Conservation (phyloP, 495 filamentous ascomycete genomes). For the Penicillium riverlandense region DNA sequence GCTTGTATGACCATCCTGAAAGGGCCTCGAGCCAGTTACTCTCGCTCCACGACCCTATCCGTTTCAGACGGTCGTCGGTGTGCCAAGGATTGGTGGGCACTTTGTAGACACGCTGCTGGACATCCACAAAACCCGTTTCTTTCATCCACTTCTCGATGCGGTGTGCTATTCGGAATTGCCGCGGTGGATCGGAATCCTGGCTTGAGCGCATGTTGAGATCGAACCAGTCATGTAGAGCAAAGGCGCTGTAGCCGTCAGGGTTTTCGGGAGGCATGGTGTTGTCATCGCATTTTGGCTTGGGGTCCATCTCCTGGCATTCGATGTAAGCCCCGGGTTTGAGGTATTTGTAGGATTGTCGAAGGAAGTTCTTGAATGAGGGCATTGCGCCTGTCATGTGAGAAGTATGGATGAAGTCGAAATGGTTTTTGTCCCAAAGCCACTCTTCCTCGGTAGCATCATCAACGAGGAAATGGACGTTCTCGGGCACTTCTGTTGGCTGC, state of each 20-base stretch:
- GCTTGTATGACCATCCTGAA: constrained; percentile 42
- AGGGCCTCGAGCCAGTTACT: constrained; percentile 34
- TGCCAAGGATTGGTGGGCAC: constrained; percentile 57
- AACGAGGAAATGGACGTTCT: constrained; percentile 54
- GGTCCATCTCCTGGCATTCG: constrained; percentile 56
- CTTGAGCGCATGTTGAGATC: constrained; percentile 40
- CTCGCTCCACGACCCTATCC: constrained; percentile 39
- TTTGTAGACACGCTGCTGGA: constrained; percentile 48
- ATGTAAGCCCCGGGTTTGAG: constrained; percentile 60
- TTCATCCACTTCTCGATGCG: constrained; percentile 48
- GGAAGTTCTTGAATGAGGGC: constrained; percentile 30
- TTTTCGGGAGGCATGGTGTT: constrained; percentile 45
- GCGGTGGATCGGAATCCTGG: constrained; percentile 36
- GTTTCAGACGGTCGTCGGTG: constrained; percentile 43
- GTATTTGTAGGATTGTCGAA: constrained; percentile 38
- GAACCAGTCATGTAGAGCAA: constrained; percentile 45
- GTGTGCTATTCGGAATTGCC: constrained; percentile 46
- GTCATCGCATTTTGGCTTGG: constrained; percentile 54
- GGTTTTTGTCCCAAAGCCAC: constrained; percentile 38
- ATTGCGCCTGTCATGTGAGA: constrained; percentile 37
- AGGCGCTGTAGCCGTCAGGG: constrained; percentile 33
- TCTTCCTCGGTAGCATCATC: constrained; percentile 46
- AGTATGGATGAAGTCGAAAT: constrained; percentile 44
- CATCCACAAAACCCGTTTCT: constrained; percentile 57
- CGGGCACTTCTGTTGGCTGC: constrained; percentile 49